phyloP scores from a whole-genome alignment of 1,284 basidiomycete genomes.

The Heterobasidion parviporum region DNA sequence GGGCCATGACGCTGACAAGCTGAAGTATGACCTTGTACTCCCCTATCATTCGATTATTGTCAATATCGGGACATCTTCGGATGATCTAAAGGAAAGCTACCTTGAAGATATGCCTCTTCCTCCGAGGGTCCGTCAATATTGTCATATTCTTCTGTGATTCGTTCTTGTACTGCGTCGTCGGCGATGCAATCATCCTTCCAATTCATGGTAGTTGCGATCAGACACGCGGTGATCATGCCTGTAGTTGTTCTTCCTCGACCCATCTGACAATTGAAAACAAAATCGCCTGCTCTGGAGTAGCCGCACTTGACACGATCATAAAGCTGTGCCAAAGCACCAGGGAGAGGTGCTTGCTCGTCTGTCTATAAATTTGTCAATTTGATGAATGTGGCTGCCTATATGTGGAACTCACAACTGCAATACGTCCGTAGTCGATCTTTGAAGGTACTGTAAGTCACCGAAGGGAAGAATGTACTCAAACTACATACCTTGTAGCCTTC shows the following conservation, averaged over 20 bases:
- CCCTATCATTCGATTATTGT: constrained; percentile 36
- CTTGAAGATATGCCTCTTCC: constrained; percentile 81
- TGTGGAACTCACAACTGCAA: constrained; percentile 67
- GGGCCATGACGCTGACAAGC: constrained; percentile 82
- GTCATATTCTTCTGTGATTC: constrained; percentile 44
- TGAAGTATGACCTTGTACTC: constrained; percentile 97
- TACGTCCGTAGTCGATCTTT: constrained; percentile 81
- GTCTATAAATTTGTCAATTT: constrained; percentile 44
- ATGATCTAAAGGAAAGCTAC: constrained; percentile 30
- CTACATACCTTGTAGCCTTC: constrained; percentile 69
- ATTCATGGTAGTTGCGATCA: constrained; percentile 74
- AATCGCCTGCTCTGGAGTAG: constrained; percentile 61
- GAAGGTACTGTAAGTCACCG: not conserved
- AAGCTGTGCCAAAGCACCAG: constrained; percentile 74
- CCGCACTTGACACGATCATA: constrained; percentile 66
- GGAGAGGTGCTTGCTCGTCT: constrained; percentile 92
- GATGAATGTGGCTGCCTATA: not conserved
- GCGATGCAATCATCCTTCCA: constrained; percentile 39
- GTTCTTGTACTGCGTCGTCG: constrained; percentile 22
- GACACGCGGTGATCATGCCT: constrained; percentile 86
- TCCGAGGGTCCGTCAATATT: constrained; percentile 73
- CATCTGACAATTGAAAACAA: constrained; percentile 88
- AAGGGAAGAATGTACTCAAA: not conserved
- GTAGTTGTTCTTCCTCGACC: constrained; percentile 81
- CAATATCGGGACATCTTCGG: not conserved